These are phyloP conservation scores for Chytriomyces sp. DNA, from an alignment of 192 early-diverging fungal species.

Conservation along the genomic window DNA sequence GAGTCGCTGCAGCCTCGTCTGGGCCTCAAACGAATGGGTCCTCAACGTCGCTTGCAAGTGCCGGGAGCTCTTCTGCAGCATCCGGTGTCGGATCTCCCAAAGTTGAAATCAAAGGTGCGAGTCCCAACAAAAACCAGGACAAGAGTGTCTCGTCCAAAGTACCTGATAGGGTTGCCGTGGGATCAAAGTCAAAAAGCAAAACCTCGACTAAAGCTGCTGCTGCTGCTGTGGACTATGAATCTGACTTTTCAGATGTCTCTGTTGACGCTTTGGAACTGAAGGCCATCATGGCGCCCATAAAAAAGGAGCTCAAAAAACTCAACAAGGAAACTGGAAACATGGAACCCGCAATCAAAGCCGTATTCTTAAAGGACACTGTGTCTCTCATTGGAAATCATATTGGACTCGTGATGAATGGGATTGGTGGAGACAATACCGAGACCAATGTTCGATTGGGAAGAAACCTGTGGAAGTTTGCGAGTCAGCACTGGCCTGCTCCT, in stretches of 20 bases:
- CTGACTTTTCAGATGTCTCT: constrained; percentile 19
- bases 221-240: constrained; percentile 28
- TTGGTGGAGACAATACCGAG: constrained; percentile 25
- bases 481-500: constrained; percentile 67
- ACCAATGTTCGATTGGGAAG: constrained; percentile 47
- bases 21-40: constrained; percentile 19
- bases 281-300: constrained; percentile 70
- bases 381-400: constrained; percentile 64
- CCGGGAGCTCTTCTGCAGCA: neutral
- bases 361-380: constrained; percentile 62
- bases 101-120: constrained; percentile 12
- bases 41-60: neutral
- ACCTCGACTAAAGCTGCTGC: neutral
- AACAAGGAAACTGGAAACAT: constrained; percentile 47
- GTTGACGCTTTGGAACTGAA: constrained; percentile 63
- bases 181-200: neutral
- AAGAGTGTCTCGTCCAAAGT: neutral
- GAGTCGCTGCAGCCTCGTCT: constrained; percentile 18
- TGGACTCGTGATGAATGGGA: constrained; percentile 36
- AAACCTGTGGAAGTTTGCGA: constrained; percentile 73
- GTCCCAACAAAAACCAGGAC: neutral
- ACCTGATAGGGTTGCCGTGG: neutral
- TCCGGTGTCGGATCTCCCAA: constrained; percentile 15
- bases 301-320: constrained; percentile 61
- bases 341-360: constrained; percentile 31